Base-by-base conservation (phyloP, 179 eudicot genomes). In the Silene coronaria region DNA sequence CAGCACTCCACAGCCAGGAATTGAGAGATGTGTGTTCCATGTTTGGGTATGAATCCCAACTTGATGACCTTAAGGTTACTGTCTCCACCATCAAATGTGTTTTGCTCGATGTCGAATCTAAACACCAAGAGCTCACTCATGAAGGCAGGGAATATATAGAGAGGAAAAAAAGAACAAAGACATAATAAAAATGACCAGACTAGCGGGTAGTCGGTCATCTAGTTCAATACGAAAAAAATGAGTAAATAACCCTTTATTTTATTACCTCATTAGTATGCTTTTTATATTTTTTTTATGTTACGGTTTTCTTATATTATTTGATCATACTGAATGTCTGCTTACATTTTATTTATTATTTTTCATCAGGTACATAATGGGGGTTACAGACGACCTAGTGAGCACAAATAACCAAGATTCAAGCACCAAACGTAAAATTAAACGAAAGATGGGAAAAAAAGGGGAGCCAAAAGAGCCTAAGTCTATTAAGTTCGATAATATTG, bases 21-120 rank as follows among this genome's bases (percentile, higher is more conserved):
- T 11, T 71, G 5, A 28, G 23, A 55, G 64, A 78, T 28, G 4
- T 82, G 2, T 70, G 67, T 8, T 71, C 67, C 13, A 74, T 65
- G 19, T 67, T 46, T 71, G 76, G 63, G 5, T 65, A 67, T 46
- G 75, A 60, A 36, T 1, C 45, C 10, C 70, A 84, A 26, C 42
- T 84, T 16, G 46, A 26, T 2, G 77, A 76, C 60, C 78, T 84
- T 22, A 11, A 38, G 13, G 21, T 13, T 48, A 73, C 74, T 12
- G 16, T 81, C 21, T 55, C 16, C 30, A 58, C 71, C 71, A 80
- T 84, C 73, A 72, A 68, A 9, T 82, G 59, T 48, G 59, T 78
- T 38, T 73, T 80, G 22, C 46, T n/a, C 0, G 82, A 80, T 61
- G 80, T 72, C 1, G 75, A 75, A 0, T 28, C 38, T 28, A 45